These are phyloP conservation scores for Talaromyces albobiverticillius DNA, from an alignment of 2,329 filamentous ascomycete species.

Conservation along the genomic window DNA sequence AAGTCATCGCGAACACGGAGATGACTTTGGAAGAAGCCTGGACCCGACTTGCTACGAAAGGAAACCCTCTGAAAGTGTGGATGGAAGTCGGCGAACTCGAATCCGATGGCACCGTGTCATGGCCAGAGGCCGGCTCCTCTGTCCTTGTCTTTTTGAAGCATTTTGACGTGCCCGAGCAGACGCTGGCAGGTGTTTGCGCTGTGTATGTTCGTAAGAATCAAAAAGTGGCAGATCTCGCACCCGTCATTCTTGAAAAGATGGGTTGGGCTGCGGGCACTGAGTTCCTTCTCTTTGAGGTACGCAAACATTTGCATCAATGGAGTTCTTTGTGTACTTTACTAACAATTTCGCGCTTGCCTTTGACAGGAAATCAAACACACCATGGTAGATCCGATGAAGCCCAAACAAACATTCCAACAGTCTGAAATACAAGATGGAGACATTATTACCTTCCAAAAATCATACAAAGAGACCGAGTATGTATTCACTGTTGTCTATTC, in stretches of 20 bases:
- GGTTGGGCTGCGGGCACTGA: conserved; percentile 75
- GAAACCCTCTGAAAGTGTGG: conserved; percentile 73
- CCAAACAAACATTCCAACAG: conserved; percentile 81
- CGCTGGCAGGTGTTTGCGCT: conserved; percentile 72
- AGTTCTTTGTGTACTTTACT: background rate
- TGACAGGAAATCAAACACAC: conserved; percentile 85
- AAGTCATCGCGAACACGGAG: conserved; percentile 72
- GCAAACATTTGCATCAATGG: conserved; percentile 15
- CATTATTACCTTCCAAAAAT: conserved; percentile 88
- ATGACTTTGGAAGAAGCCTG: conserved; percentile 76
- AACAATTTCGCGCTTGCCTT: background rate
- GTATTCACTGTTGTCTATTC: conserved; percentile 19
- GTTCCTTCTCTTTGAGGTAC: conserved; percentile 73
- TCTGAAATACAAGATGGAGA: conserved; percentile 97
- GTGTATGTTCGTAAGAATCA: conserved; percentile 85
- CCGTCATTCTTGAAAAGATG: conserved; percentile 77
- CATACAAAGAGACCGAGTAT: conserved; percentile 44
- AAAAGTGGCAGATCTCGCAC: conserved; percentile 80
- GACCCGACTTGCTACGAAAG: conserved; percentile 66
- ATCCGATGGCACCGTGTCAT: conserved; percentile 68
- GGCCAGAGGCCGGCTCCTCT: conserved; percentile 55
- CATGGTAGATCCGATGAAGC: conserved; percentile 94
- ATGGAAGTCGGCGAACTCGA: conserved; percentile 72
- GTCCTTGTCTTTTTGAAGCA: conserved; percentile 91
- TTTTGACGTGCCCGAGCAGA: conserved; percentile 77